Evolutionary conservation across 768 basidiomycete genomes (phyloP).

Genomic region (Phaeolepiota aurea): DNA sequence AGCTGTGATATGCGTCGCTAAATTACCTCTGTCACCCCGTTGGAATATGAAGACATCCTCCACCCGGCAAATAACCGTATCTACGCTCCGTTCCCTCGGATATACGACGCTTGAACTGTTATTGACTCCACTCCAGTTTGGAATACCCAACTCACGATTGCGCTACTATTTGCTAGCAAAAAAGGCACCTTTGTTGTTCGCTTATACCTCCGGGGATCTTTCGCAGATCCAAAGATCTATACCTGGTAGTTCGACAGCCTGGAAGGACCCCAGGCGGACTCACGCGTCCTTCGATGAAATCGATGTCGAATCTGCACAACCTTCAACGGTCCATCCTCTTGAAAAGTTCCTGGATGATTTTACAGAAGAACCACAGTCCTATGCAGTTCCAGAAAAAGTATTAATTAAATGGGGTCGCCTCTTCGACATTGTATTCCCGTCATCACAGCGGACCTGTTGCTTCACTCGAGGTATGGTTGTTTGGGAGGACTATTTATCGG

Average conservation of each 20-base stretch:
- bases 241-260: conserved; percentile 32
- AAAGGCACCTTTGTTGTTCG: conserved; percentile 29
- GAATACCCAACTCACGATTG: conserved; percentile 75
- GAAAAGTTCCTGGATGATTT: not conserved
- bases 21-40: not conserved
- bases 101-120: conserved; percentile 56
- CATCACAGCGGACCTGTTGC: conserved; percentile 58
- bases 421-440: conserved; percentile 73
- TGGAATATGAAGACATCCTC: conserved; percentile 43
- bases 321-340: too few relatives aligned
- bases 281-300: too few relatives aligned
- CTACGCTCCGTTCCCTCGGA: conserved; percentile 41
- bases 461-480: conserved; percentile 62
- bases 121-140: conserved; percentile 70
- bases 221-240: conserved; percentile 40
- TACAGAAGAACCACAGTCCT: conserved; percentile 13
- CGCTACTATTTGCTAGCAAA: conserved; percentile 77
- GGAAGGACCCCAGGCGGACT: conserved; percentile 31
- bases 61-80: conserved; percentile 49
- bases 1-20: conserved; percentile 6
- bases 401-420: conserved; percentile 69
- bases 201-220: conserved; percentile 9
- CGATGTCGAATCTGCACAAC: conserved; percentile 4
- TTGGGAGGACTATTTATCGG: not conserved
- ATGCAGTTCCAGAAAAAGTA: conserved; percentile 49